phyloP scores from a whole-genome alignment of 1,139 yeast species.

The Nakaseomyces bracarensis region DNA sequence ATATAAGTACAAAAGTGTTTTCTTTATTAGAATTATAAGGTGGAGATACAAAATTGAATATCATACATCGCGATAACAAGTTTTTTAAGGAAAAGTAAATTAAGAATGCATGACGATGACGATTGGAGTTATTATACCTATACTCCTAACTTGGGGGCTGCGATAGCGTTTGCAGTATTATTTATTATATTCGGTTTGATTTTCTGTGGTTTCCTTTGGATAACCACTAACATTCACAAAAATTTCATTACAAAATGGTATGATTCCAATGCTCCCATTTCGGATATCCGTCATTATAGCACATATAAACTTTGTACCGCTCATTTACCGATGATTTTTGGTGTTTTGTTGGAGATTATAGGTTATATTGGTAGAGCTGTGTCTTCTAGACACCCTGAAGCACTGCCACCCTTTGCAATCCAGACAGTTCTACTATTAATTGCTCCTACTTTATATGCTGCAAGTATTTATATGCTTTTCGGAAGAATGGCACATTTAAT shows the following conservation, averaged over 20 bases:
- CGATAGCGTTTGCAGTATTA: conserved; percentile 14
- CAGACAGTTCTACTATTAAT: conserved; percentile 36
- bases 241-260: neutral
- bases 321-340: conserved; percentile 29
- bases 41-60: too few relatives aligned
- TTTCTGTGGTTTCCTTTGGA: neutral
- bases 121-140: conserved; percentile 4
- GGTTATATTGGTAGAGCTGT: conserved; percentile 35
- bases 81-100: too few relatives aligned
- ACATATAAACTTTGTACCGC: conserved; percentile 9
- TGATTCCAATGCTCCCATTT: neutral
- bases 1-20: too few relatives aligned
- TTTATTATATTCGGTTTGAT: conserved; percentile 10
- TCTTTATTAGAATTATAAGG: too few relatives aligned
- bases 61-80: too few relatives aligned
- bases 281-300: conserved; percentile 1
- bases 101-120: neutral
- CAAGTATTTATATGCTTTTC: conserved; percentile 40
- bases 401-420: conserved; percentile 31
- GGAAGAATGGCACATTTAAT: conserved; percentile 33
- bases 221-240: neutral
- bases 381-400: conserved; percentile 20
- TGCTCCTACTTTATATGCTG: conserved; percentile 41
- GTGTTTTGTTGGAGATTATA: conserved; percentile 28
- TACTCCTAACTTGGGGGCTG: conserved; percentile 16